Conservation (phyloP, 2,329 filamentous ascomycete genomes). For the Ophiostoma tasmaniense region DNA sequence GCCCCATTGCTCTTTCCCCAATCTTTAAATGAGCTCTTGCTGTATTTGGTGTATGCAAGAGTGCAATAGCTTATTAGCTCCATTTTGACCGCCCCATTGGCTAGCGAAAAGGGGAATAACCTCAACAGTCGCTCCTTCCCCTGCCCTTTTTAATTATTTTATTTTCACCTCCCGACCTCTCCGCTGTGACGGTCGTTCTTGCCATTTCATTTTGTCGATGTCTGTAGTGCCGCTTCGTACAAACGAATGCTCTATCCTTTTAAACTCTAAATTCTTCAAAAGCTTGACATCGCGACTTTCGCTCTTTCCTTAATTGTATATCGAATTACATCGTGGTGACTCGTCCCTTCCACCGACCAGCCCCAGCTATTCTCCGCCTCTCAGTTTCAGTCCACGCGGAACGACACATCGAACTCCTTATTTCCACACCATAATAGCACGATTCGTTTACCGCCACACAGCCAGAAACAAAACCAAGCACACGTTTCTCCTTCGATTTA, state of each 20-base stretch:
- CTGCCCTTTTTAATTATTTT: conserved; percentile 3
- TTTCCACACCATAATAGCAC: conserved; percentile 7
- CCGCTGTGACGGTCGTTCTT: conserved; percentile 9
- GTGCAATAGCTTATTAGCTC: conserved; percentile 10
- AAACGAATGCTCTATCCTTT: background rate
- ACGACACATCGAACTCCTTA: conserved; percentile 3
- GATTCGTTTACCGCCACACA: background rate
- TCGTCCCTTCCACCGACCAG: background rate
- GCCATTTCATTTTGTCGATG: background rate
- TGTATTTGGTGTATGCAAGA: conserved; percentile 7
- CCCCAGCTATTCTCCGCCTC: conserved; percentile 8
- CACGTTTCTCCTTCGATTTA: background rate
- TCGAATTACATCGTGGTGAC: background rate
- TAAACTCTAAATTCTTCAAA: background rate
- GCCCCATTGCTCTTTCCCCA: conserved; percentile 10
- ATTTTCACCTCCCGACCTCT: conserved; percentile 11
- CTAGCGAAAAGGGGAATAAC: conserved; percentile 11
- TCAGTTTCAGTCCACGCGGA: conserved; percentile 15
- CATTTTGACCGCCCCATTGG: conserved; percentile 16
- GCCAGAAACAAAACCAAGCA: background rate
- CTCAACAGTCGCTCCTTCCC: conserved; percentile 12
- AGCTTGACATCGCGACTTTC: background rate
- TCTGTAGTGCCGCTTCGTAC: conserved; percentile 2
- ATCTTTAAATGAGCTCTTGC: conserved; percentile 16
- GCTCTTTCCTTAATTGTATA: background rate